Conservation (phyloP, 176 grass and related monocot species). For the Triticum urartu region DNA sequence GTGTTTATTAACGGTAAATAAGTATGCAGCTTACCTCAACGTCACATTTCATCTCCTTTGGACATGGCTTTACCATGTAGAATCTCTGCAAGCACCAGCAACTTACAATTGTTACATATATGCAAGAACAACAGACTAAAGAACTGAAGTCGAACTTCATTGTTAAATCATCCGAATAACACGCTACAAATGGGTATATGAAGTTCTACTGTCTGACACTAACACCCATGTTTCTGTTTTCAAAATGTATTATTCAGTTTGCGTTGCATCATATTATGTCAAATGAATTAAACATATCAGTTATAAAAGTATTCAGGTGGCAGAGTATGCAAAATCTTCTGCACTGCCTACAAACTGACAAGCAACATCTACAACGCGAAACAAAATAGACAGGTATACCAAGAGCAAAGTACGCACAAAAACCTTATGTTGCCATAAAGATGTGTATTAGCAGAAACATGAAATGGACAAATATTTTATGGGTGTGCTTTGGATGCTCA, state of each 20-base stretch:
- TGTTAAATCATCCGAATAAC: conserved; percentile 18
- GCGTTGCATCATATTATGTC: not conserved
- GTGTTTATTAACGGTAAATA: conserved; percentile 1
- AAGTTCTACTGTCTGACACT: not conserved
- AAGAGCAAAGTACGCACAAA: conserved; percentile 19
- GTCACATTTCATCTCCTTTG: conserved; percentile 97
- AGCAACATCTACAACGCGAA: not conserved
- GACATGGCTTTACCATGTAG: conserved; percentile 96
- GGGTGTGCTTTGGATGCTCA: not conserved
- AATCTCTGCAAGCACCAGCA: conserved; percentile 69
- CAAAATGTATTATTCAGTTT: not conserved
- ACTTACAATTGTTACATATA: conserved; percentile 7
- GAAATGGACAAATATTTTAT: conserved; percentile 5
- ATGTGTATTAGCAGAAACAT: conserved; percentile 14
- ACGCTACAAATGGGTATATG: not conserved
- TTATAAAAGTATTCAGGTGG: not conserved
- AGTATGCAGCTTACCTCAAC: conserved; percentile 64
- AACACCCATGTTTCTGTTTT: conserved; percentile 22
- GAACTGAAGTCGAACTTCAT: not conserved
- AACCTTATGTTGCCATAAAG: not conserved
- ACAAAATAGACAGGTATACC: conserved; percentile 12
- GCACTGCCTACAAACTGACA: not conserved
- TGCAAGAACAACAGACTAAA: not conserved
- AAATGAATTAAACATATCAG: not conserved
- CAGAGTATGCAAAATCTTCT: conserved; percentile 10